Evolutionary conservation across 2,329 filamentous ascomycete species (phyloP), one percentile per base, ranked within the genome.

Genomic region (Penicillium sp.): DNA sequence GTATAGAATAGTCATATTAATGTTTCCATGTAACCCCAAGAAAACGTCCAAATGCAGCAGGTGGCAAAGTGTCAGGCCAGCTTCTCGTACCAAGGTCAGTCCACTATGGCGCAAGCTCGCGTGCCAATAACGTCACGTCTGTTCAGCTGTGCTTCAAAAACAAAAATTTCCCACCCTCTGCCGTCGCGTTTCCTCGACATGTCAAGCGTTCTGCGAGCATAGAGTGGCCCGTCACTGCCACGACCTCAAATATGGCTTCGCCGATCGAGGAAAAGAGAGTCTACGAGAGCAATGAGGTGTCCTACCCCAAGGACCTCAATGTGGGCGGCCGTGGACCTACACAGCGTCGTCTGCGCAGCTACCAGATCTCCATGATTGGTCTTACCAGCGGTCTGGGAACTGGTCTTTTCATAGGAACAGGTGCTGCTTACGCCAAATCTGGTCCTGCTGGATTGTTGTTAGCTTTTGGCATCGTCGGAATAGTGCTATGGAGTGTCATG

Each of bases 401-500:
- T 2, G 81, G 81, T 60, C 68, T 83, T 0, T 83, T 84, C 66
- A 71, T 83, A 11, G 78, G 78, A 52, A 79, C 79, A 1, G 81
- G 81, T 43, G 71, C 75, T 58, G 78, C 79, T 1, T 77, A 84
- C 28, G 74, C 76, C 28, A 77, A 74, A 30, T 80, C 75, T 33
- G 81, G 79, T 2, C 81, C 80, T 3, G 71, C 81, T 1, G 79
- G 79, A n/a, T 73, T 81, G 21, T 68, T 83, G 0, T 67, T 84
- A 2, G 80, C 78, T 5, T 83, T 82, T 60, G 66, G 76, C 3
- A 76, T 81, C 40, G 55, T 95, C 58, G 91, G 91, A 26, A 74
- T 84, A 64, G 94, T 96, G 87, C 73, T 96, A 60, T 96, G 90
- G 75, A 92, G 88, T 71, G 95, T 91, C 2, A 89, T 95, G 53